These are phyloP conservation scores for Limnomonas spitsbergensis DNA, from an alignment of 139 green algal genomes.

Conservation along the genomic window DNA sequence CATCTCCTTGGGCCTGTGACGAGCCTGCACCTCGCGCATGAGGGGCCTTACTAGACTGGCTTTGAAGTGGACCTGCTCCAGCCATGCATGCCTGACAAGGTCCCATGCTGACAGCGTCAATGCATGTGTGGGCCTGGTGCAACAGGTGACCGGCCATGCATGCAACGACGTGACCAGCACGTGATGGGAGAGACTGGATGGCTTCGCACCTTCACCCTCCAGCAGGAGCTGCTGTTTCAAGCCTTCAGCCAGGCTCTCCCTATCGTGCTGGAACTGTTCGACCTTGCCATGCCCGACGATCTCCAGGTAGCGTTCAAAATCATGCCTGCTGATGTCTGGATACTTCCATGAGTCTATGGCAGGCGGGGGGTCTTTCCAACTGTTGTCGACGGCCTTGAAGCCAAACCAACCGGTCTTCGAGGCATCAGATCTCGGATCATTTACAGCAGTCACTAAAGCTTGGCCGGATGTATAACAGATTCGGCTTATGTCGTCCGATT, in stretches of 20 bases:
- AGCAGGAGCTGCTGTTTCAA: constrained; percentile 24
- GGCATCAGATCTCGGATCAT: constrained; percentile 44
- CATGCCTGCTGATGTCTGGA: constrained; percentile 32
- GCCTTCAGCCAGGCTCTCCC: constrained; percentile 29
- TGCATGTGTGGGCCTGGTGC: too few relatives aligned
- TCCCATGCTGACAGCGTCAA: too few relatives aligned
- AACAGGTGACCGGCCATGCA: too few relatives aligned
- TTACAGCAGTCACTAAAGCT: constrained; percentile 44
- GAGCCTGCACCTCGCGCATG: constrained; percentile 3
- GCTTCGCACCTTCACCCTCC: neutral
- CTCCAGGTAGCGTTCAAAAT: constrained; percentile 41
- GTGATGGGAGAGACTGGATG: neutral
- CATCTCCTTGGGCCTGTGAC: constrained; percentile 55
- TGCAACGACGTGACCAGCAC: too few relatives aligned
- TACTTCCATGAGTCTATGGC: constrained; percentile 47
- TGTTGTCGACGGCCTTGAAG: constrained; percentile 21
- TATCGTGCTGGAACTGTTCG: constrained; percentile 39
- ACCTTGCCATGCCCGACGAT: constrained; percentile 28
- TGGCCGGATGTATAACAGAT: constrained; percentile 23
- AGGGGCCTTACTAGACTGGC: neutral
- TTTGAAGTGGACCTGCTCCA: too few relatives aligned
- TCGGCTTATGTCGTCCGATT: neutral
- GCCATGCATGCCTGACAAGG: too few relatives aligned
- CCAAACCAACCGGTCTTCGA: constrained; percentile 29
- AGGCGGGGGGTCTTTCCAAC: constrained; percentile 31